Base-by-base conservation (phyloP, 192 early-diverging fungal species). In the Coemansia guatemalensis region DNA sequence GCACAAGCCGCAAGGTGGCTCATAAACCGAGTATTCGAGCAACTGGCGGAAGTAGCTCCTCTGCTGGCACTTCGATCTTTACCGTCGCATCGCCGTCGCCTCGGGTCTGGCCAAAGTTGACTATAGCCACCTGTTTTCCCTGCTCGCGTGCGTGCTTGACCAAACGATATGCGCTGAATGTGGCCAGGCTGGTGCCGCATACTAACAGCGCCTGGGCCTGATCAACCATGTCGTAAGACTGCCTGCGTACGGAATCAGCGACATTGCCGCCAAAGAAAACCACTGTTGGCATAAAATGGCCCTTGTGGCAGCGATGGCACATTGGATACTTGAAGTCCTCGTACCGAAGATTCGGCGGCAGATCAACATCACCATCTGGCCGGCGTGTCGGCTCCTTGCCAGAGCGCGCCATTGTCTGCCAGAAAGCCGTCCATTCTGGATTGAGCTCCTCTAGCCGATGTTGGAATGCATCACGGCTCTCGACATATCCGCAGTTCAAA, bases 241-340 rank as follows among this genome's bases (percentile, higher is more conserved):
- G 35, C 32, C 83, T 70, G 25, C 87, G 85, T n/a, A 88, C 80
- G 0, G 59, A 25, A 17, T 51, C 41, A 0, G 76, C 71, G 44
- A 96, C 89, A 64, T 92, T 95, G 62, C 93, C 95, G 11, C 93
- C 93, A 84, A 96, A 96, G 59, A 95, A 95, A 9, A 95, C 85
- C 18, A 95, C 90, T 2, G 82, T 87, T 22, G 91, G 91, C 68
- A 92, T 91, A 56, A 85, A 85, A 22, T 89, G 64, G 21, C 87
- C 88, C 0, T 64, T 70, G 23, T 67, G 65, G 64, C 95, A 97
- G 14, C 62, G 56, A 14, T 55, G 52, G 63, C 95, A 97, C 6
- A 67, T 59, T 12, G 93, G 93, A 44, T 92, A 93, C 9, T 74
- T 48, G 51, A 95, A 97, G 22, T 79, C 61, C 30, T 79, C 71